Evolutionary conservation across 169 alveolate genomes (phyloP).

Genomic region (Besnoitia besnoiti): DNA sequence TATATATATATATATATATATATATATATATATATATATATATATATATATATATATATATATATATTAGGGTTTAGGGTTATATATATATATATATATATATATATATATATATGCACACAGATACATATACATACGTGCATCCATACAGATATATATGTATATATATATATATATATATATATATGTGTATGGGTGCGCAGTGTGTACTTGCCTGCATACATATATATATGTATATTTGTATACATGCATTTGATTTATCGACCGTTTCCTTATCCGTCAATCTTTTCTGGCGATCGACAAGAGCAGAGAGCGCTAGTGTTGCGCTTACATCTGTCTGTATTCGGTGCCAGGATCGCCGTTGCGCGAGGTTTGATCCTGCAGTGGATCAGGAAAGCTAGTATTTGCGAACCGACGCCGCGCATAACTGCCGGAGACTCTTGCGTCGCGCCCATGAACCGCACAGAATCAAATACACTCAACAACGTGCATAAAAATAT

Average conservation of each 20-base stretch:
- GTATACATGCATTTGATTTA: background rate
- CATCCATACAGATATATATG: background rate
- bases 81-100: background rate
- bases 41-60: background rate
- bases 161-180: background rate
- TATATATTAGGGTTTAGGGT: background rate
- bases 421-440: too few relatives aligned
- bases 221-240: conserved; percentile 1
- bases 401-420: too few relatives aligned
- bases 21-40: conserved; percentile 5
- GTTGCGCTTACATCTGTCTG: too few relatives aligned
- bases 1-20: background rate
- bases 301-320: too few relatives aligned
- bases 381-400: too few relatives aligned
- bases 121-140: background rate
- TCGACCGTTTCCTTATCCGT: too few relatives aligned
- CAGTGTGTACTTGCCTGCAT: background rate
- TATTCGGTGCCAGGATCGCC: too few relatives aligned
- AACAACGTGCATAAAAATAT: too few relatives aligned
- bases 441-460: too few relatives aligned
- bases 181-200: background rate
- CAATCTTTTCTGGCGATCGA: too few relatives aligned
- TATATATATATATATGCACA: background rate
- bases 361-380: too few relatives aligned
- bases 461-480: too few relatives aligned